Base-by-base conservation (phyloP, 768 basidiomycete species). In the Lactarius sp. region DNA sequence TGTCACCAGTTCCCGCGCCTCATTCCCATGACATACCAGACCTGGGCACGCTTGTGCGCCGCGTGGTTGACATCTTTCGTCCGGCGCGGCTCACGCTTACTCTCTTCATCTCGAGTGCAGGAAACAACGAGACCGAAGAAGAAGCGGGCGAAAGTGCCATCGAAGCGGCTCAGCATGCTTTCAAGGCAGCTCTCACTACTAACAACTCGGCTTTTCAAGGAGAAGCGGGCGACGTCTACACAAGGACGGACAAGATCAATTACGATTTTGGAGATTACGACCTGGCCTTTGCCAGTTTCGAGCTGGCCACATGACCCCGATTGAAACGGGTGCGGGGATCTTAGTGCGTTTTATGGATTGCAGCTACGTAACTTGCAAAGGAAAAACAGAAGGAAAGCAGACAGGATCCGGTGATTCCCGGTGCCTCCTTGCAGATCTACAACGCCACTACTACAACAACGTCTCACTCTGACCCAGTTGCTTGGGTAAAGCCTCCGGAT, bases 221-320 rank as follows among this genome's bases (percentile, higher is more conserved):
- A 37, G 52, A 44, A 22, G 65, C 18, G 14, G 34, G 18, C 18
- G 37, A 52, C 34, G 47, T 71, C 14, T 98, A 95, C 76, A 85
- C 79, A 69, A 80, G 94, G 68, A 95, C 91, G 55, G 97, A 98
- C 78, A 92, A 96, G 76, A 98, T 99, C 74, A 93, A 96, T 73
- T 99, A 99, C 78, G 94, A 96, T 74, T 94, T 98, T 73, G 90
- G 91, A 52, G 93, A 88, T 57, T 94, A 94, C 73, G 91, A 92
- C 73, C 79, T 94, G 65, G 92, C 92, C 16, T 94, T 93, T 73
- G 89, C 92, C 46, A 92, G 86, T 73, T 94, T 93, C 74, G 89
- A 92, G 75, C 71, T 79, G 71, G 74, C 75, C 66, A 61, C 65
- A 49, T 71, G 68, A 70, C 59, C 49, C 50, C 41, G n/a, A 39